These are phyloP conservation scores for Aspergillus sclerotiicarbonarius DNA, from an alignment of 495 filamentous ascomycete species.

Conservation along the genomic window DNA sequence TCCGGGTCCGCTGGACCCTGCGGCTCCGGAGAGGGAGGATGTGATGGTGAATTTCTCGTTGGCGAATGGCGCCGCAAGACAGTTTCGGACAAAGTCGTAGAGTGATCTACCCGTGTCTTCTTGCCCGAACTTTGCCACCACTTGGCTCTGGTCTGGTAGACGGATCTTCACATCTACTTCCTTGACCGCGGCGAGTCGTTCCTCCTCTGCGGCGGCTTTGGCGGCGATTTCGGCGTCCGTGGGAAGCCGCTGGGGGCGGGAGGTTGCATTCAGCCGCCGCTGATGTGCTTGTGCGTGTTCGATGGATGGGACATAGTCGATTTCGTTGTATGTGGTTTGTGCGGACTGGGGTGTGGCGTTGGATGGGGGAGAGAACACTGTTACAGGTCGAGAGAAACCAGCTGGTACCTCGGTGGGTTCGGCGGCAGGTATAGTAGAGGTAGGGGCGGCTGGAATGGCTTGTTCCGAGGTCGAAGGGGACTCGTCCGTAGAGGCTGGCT, in stretches of 20 bases:
- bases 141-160: slow-evolving; percentile 77
- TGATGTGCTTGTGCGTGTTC: slow-evolving; percentile 84
- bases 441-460: slow-evolving; percentile 25
- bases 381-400: slow-evolving; percentile 50
- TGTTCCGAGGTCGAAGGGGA: slow-evolving; percentile 17
- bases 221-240: slow-evolving; percentile 51
- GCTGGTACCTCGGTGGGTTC: slow-evolving; percentile 18
- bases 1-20: slow-evolving; percentile 12
- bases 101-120: slow-evolving; percentile 61
- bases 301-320: slow-evolving; percentile 78
- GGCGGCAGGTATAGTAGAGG: slow-evolving; percentile 15
- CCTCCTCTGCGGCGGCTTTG: slow-evolving; percentile 50
- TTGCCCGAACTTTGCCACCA: slow-evolving; percentile 62
- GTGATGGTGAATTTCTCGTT: slow-evolving; percentile 53
- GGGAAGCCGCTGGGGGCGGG: slow-evolving; percentile 63
- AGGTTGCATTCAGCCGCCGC: slow-evolving; percentile 58
- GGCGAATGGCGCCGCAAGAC: slow-evolving; percentile 32
- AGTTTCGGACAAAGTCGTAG: slow-evolving; percentile 63
- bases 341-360: slow-evolving; percentile 74
- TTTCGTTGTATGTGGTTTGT: slow-evolving; percentile 59
- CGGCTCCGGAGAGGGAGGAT: slow-evolving; percentile 23
- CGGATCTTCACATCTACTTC: slow-evolving; percentile 76
- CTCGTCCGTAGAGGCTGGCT: slow-evolving; percentile 7
- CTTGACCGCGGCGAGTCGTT: slow-evolving; percentile 60
- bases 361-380: slow-evolving; percentile 73